Evolutionary conservation across 2,329 filamentous ascomycete genomes (phyloP).

Genomic region (Dactylellina haptotyla): DNA sequence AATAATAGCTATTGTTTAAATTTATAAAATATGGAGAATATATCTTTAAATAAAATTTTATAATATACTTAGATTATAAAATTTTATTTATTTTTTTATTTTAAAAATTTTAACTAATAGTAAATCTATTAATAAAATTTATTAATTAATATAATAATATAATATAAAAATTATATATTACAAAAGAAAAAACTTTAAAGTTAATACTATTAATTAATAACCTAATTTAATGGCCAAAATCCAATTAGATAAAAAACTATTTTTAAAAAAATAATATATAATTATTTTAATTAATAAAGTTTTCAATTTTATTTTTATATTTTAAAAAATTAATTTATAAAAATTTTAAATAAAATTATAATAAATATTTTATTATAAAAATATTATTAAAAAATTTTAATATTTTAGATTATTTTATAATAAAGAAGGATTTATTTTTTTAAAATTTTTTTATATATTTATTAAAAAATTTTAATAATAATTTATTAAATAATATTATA

Average conservation of each 20-base stretch:
- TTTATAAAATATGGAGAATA: too few species aligned
- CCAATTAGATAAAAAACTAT: too few species aligned
- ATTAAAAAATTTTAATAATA: not conserved
- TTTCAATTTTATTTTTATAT: not conserved
- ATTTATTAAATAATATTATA: conserved; percentile 5
- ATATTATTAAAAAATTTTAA: not conserved
- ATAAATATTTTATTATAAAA: conserved; percentile 1
- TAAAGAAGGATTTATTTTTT: too few species aligned
- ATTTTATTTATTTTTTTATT: not conserved
- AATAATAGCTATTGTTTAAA: too few species aligned
- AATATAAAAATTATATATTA: conserved; percentile 2
- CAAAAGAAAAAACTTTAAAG: not conserved
- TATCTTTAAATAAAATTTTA: too few species aligned
- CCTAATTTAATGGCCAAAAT: too few species aligned
- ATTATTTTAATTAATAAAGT: too few species aligned
- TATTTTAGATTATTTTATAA: too few species aligned
- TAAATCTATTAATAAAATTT: not conserved
- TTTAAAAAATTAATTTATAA: conserved; percentile 9
- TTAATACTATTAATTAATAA: not conserved
- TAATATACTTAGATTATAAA: conserved; percentile 1
- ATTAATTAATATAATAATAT: conserved; percentile 1
- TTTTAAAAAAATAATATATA: too few species aligned
- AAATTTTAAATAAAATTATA: conserved; percentile 14
- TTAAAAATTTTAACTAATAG: not conserved
- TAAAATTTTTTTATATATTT: not conserved